Base-by-base conservation (phyloP, 768 basidiomycete genomes). In the Austroboletus eburneus region DNA sequence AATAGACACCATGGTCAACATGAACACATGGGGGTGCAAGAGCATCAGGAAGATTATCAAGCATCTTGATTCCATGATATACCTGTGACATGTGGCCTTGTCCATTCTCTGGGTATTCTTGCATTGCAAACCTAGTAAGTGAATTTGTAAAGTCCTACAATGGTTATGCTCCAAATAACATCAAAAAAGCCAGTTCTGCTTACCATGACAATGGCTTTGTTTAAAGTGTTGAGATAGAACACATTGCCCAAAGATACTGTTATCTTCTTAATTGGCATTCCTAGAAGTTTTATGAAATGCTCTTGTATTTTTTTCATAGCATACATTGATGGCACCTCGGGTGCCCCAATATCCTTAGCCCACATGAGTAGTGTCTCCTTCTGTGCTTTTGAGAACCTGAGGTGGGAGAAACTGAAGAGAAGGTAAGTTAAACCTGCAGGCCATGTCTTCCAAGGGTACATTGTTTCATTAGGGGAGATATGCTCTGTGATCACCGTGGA, bases 381-480 rank as follows among this genome's bases (percentile, higher is more conserved):
- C 39, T 70, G 68, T 5, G 47, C 43, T 9, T 52, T 42, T 2
- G 62, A 71, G 43, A 71, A 70, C 16, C 54, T 49, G 0, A 68
- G 50, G 14, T 44, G 43, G 0, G 66, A 56, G 1, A 64, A 69
- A 34, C 57, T 64, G 42, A 70, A 70, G 6, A 70, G 48, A 13
- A 68, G 40, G 25, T 62, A 53, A 0, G 59, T 68, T 7, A 57
- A 42, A 37, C 32, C 3, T 45, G 42, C 48, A 0, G 32, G 16
- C 39, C 12, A 45, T 4, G 48, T 17, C 13, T 43, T 46, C 45
- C 49, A 54, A 25, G 52, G 46, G 9, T 47, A 54, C 9, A 51
- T 13, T 10, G 17, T 49, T 1, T 46, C 38, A 1, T 41, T 24
- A 9, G 52, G 29, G 10, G 33, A 42, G 32, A 45, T 12, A 18